Percentiles rank a stretch among this genome's conserved stretches.
Conservation (phyloP, 805 yeast species). For the Myxozyma sirexii region DNA sequence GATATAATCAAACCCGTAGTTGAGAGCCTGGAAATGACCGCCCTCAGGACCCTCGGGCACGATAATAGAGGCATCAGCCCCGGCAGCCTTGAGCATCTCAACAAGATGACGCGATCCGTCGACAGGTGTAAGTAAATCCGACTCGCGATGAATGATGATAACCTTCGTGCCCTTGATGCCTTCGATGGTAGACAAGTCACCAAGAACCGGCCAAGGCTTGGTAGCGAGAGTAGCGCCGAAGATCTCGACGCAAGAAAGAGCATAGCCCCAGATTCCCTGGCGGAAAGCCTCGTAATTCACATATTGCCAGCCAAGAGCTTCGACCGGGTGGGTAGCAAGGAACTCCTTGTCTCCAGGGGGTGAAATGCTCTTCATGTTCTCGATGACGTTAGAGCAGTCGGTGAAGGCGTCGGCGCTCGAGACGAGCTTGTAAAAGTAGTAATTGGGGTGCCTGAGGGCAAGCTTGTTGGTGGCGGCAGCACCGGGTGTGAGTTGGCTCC, state of each 20-base stretch:
- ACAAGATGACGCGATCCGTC: constrained; percentile 29
- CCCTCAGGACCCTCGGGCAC: constrained; percentile 28
- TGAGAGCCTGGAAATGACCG: constrained; percentile 33
- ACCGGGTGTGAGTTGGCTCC: constrained; percentile 29
- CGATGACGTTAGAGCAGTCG: constrained; percentile 27
- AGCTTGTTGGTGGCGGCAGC: constrained; percentile 20
- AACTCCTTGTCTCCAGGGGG: constrained; percentile 25
- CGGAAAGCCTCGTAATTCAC: constrained; percentile 33
- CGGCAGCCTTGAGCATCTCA: constrained; percentile 28
- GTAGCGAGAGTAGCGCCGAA: constrained; percentile 25
- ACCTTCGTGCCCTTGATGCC: constrained; percentile 30
- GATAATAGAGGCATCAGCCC: constrained; percentile 31
- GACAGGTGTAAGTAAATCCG: constrained; percentile 20
- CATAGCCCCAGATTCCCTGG: constrained; percentile 30
- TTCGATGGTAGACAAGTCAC: constrained; percentile 20
- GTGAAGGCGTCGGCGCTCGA: constrained; percentile 15
- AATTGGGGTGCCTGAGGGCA: constrained; percentile 21
- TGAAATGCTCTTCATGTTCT: constrained; percentile 23
- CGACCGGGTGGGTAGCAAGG: constrained; percentile 30
- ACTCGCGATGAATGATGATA: constrained; percentile 26
- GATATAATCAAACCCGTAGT: constrained; percentile 28
- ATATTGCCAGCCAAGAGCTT: constrained; percentile 30
- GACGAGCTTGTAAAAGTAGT: constrained; percentile 17
- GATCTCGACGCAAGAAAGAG: constrained; percentile 31
- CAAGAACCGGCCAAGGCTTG: constrained; percentile 34